Evolutionary conservation across 768 basidiomycete species (phyloP).

Genomic region (Obba rivulosa): DNA sequence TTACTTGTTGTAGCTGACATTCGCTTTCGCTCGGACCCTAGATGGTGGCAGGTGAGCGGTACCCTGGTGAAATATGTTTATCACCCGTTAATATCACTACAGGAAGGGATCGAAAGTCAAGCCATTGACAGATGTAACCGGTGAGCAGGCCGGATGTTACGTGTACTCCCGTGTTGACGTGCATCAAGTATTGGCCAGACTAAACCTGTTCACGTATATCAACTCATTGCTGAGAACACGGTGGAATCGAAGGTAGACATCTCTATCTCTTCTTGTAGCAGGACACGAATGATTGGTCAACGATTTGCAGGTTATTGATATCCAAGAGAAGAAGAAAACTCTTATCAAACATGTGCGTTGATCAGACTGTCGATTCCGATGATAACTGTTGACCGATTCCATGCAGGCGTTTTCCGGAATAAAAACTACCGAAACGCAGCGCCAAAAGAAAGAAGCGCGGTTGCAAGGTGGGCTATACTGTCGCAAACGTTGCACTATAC

Average conservation of each 20-base stretch:
- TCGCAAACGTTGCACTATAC: not conserved
- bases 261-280: not conserved
- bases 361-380: not conserved
- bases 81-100: not conserved
- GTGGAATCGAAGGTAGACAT: slow-evolving; percentile 75
- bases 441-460: slow-evolving; percentile 75
- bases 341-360: slow-evolving; percentile 64
- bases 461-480: slow-evolving; percentile 53
- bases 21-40: slow-evolving; percentile 20
- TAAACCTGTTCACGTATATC: slow-evolving; percentile 81
- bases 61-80: not conserved
- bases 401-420: slow-evolving; percentile 80
- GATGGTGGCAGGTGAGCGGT: slow-evolving; percentile 80
- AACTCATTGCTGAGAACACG: slow-evolving; percentile 85
- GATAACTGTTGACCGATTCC: not conserved
- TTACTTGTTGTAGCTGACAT: slow-evolving; percentile 1
- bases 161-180: not conserved
- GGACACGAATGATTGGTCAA: not conserved
- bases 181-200: slow-evolving; percentile 65
- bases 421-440: slow-evolving; percentile 66
- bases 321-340: slow-evolving; percentile 80
- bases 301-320: slow-evolving; percentile 57
- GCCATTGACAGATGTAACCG: slow-evolving; percentile 79
- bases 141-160: slow-evolving; percentile 18
- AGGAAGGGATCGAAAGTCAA: slow-evolving; percentile 83